Base-by-base conservation (phyloP, 371 early-diverging fungal genomes). In the Fennellomyces sp. region DNA sequence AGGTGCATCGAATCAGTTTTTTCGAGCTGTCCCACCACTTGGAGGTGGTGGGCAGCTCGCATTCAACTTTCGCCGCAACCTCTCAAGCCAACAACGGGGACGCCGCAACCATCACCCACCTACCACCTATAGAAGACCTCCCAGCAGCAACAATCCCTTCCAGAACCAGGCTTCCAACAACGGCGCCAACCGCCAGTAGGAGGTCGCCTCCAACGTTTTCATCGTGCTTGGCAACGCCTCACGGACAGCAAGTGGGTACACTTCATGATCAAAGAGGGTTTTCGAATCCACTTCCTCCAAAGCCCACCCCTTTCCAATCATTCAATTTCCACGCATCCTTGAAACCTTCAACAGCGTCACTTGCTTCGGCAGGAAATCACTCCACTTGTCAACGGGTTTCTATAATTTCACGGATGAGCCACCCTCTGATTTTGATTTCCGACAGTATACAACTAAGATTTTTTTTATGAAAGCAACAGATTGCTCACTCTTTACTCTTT, bases 231-330 rank as follows among this genome's bases (percentile, higher is more conserved):
- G 41, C 2, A 1, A 5, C 26, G 35, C 2, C 27, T 39, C 1
- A 26, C 55, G 12, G 39, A 38, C 55, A 38, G 39, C 25, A 36
- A n/a, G 3, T 55, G 55, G 41, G 35, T 55, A 15, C 55, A 55
- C 28, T 23, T 10, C 0, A 27, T 39, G 0, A 39, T 55, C 25
- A 19, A 25, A 5, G 27, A 55, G 3, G 39, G 41, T 27, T 55
- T 55, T 27, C 17, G 13, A 15, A 7, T 55, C 6, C 25, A 19
- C 3, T 55, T 39, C 23, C 4, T 8, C 10, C 8, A 11, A 4
- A 28, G 2, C 21, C 48, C 57, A 0, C 56, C 57, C 13, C 47
- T 57, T 2, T 12, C 55, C 13, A 3, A 0, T 47, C 42, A 27
- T 3, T 5, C 5, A 31, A 23, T 1, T 15, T 19, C 30, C 2